Base-by-base conservation (phyloP, 2,329 filamentous ascomycete species). In the Capronia coronata region DNA sequence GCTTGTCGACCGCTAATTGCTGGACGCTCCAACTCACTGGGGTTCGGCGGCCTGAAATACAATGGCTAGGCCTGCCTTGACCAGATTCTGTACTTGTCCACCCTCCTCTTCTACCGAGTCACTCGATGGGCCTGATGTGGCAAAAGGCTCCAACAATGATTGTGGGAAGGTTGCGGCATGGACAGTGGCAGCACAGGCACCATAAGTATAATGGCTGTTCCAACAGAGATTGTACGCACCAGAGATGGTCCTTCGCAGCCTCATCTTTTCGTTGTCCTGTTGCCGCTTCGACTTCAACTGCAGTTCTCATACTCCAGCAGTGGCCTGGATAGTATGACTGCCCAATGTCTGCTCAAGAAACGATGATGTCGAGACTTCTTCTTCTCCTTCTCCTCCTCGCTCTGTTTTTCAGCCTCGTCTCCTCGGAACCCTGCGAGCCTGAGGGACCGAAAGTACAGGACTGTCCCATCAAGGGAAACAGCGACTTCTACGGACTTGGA, bases 401-500 rank as follows among this genome's bases (percentile, higher is more conserved):
- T 14, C n/a, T 40, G 7, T 5, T 47, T 14, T 11, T 41, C 35
- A 22, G 44, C 22, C 34, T 41, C 3, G 35, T 37, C 34, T 39
- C 3, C n/a, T 34, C 34, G n/a, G 44, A 47, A 16, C 21, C 9
- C 14, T 30, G 21, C 14, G 10, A 18, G 8, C 19, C 44, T 21
- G 44, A 47, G 16, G 35, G 35, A 5, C 34, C 44, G 9, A 21
- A 40, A 22, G 44, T 40, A 30, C 23, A 47, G n/a, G 40, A 32
- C 8, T 49, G 46, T 37, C 21, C 46, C 7, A 22, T 49, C 21
- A 13, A 19, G 2, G 46, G 46, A 13, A 49, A 49, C 30, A 30
- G 14, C 30, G 57, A 59, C 38, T 51, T 51, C 22, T 59, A 59
- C 43, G 57, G 57, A 32, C 42, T 59, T 8, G 57, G 57, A 18